These are phyloP conservation scores for Parachaetomium inaequale DNA, from an alignment of 495 filamentous ascomycete genomes.

Conservation along the genomic window DNA sequence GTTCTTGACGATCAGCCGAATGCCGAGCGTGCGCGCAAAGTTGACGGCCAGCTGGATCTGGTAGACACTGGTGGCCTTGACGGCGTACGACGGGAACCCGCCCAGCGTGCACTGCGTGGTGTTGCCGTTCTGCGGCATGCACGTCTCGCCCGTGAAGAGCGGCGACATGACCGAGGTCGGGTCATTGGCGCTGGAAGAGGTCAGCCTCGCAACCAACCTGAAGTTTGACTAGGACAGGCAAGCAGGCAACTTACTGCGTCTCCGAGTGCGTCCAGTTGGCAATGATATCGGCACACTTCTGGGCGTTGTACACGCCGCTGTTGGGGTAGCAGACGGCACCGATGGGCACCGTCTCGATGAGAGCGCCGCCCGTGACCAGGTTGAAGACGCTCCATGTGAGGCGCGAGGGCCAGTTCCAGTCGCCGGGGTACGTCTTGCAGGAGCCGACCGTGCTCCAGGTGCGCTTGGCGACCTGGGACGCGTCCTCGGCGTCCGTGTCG, in stretches of 20 bases:
- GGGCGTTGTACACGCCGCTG: constrained; percentile 43
- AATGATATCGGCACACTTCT: constrained; percentile 37
- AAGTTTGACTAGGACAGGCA: neutral
- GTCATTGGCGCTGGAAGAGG: constrained; percentile 9
- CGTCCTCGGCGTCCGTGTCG: neutral
- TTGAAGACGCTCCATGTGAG: constrained; percentile 45
- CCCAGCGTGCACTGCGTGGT: constrained; percentile 50
- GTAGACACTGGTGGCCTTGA: constrained; percentile 52
- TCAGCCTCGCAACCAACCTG: neutral
- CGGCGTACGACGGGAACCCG: constrained; percentile 55
- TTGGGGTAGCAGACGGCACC: constrained; percentile 46
- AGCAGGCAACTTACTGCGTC: constrained; percentile 11
- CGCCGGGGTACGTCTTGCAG: constrained; percentile 52
- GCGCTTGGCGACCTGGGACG: neutral
- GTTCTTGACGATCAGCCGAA: constrained; percentile 62
- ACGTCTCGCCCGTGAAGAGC: constrained; percentile 36
- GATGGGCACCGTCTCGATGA: constrained; percentile 26
- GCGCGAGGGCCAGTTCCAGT: constrained; percentile 42
- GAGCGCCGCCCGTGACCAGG: constrained; percentile 32
- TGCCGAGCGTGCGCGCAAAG: constrained; percentile 55
- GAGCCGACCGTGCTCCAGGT: constrained; percentile 10
- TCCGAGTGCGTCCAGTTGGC: constrained; percentile 30
- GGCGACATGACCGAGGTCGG: constrained; percentile 23
- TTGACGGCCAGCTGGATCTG: constrained; percentile 58
- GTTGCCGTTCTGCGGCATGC: constrained; percentile 34